Percentiles rank a stretch among this genome's conserved stretches.
Conservation (phyloP, 495 filamentous ascomycete species). For the Filosporella fistucella region DNA sequence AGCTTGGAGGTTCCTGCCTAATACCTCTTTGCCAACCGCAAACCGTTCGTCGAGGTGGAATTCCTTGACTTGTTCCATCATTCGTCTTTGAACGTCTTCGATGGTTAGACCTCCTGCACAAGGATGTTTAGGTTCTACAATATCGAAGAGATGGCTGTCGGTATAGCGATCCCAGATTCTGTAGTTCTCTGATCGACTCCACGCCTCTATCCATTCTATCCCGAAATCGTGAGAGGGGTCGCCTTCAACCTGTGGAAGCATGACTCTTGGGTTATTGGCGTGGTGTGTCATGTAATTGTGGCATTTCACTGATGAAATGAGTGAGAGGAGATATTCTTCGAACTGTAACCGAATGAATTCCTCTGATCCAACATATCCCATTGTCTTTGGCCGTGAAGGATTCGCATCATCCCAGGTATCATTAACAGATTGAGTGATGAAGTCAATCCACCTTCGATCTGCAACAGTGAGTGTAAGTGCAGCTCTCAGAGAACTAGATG, state of each 20-base stretch:
- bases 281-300: conserved; percentile 68
- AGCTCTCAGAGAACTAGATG: conserved; percentile 68
- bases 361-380: conserved; percentile 94
- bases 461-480: conserved; percentile 79
- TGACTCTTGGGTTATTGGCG: conserved; percentile 50
- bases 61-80: conserved; percentile 84
- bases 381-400: conserved; percentile 81
- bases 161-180: conserved; percentile 67
- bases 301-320: conserved; percentile 87
- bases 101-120: conserved; percentile 92
- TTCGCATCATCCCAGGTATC: conserved; percentile 96
- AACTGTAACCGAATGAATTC: conserved; percentile 98
- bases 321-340: conserved; percentile 90
- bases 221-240: conserved; percentile 83
- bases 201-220: conserved; percentile 68
- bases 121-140: conserved; percentile 88
- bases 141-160: conserved; percentile 87
- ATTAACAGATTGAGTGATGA: conserved; percentile 85
- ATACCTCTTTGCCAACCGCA: conserved; percentile 67
- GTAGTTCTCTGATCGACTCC: conserved; percentile 86
- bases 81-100: conserved; percentile 87
- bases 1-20: conserved; percentile 75
- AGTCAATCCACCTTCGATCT: conserved; percentile 95
- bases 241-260: conserved; percentile 67
- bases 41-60: conserved; percentile 85